Percentiles rank a stretch among this genome's conserved stretches.
Conservation (phyloP, 176 grass and related monocot genomes). For the Areca catechu region DNA sequence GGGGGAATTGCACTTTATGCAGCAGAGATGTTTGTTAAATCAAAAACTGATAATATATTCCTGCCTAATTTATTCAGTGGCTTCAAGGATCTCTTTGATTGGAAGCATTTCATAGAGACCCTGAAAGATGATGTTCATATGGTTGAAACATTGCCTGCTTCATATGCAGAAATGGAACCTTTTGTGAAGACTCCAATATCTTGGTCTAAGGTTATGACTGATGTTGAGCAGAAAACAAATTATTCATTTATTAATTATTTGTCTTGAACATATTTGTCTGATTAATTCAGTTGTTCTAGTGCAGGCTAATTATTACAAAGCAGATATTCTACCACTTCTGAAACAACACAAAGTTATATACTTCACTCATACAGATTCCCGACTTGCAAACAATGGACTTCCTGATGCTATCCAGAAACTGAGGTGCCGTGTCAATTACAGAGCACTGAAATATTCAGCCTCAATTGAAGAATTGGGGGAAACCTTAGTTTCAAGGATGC, state of each 20-base stretch:
- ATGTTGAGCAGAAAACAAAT: background rate
- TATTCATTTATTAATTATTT: background rate
- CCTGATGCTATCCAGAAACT: slow-evolving; percentile 92
- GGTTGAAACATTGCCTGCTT: slow-evolving; percentile 63
- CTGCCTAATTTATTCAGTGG: slow-evolving; percentile 45
- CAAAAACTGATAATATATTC: no score
- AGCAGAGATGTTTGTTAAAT: no score
- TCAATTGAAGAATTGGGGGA: slow-evolving; percentile 73
- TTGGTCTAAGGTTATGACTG: slow-evolving; percentile 83
- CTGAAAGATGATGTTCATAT: slow-evolving; percentile 96
- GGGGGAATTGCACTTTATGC: no score
- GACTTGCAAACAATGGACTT: slow-evolving; percentile 90
- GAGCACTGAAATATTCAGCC: slow-evolving; percentile 83
- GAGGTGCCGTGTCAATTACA: slow-evolving; percentile 87
- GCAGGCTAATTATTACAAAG: slow-evolving; percentile 93
- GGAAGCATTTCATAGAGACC: slow-evolving; percentile 91
- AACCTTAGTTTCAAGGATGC: slow-evolving; percentile 83
- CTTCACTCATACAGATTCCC: slow-evolving; percentile 95
- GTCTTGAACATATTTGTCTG: background rate
- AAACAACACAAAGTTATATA: slow-evolving; percentile 95
- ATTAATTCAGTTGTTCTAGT: slow-evolving; percentile 17
- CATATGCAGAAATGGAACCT: slow-evolving; percentile 58
- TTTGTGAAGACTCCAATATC: slow-evolving; percentile 84
- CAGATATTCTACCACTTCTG: slow-evolving; percentile 75
- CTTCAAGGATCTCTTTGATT: slow-evolving; percentile 99